These are phyloP conservation scores for Coemansia asiatica DNA, from an alignment of 192 early-diverging fungal genomes.

Conservation along the genomic window DNA sequence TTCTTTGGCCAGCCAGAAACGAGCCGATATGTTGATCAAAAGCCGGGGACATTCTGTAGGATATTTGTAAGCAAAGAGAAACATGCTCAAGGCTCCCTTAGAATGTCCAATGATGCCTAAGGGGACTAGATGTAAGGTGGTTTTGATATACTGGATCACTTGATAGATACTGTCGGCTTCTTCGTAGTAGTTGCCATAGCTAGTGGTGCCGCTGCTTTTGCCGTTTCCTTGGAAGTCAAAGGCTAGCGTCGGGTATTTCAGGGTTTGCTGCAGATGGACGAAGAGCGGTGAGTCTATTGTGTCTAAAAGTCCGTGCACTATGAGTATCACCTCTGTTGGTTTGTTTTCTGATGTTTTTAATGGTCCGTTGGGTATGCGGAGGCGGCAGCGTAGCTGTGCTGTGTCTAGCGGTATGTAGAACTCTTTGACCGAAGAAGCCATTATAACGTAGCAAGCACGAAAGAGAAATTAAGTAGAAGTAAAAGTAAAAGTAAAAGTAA, in stretches of 20 bases:
- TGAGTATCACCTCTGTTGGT: conserved; percentile 25
- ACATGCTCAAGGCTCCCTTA: conserved; percentile 56
- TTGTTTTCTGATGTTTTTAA: no score
- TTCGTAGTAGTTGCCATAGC: conserved; percentile 58
- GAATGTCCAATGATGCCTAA: conserved; percentile 55
- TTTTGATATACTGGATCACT: conserved; percentile 37
- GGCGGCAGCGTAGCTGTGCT: background rate
- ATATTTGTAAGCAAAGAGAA: conserved; percentile 55
- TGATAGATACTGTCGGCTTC: conserved; percentile 53
- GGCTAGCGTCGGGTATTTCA: conserved; percentile 35
- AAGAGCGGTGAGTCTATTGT: conserved; percentile 43
- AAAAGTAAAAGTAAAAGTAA: no score
- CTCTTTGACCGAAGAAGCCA: no score
- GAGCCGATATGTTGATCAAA: conserved; percentile 52
- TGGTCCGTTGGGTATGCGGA: conserved; percentile 1
- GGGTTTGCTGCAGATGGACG: conserved; percentile 18
- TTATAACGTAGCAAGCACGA: no score
- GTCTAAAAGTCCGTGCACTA: conserved; percentile 60
- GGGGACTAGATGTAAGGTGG: background rate
- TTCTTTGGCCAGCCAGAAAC: conserved; percentile 54
- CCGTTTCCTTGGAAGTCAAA: conserved; percentile 65
- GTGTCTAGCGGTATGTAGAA: no score
- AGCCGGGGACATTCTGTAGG: conserved; percentile 38
- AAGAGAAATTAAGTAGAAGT: no score
- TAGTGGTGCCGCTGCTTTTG: conserved; percentile 54